A percentile compares a stretch with the other conserved stretches of the same genome.
phyloP scores from a whole-genome alignment of 345 rosid genomes.

The Salix exigua region DNA sequence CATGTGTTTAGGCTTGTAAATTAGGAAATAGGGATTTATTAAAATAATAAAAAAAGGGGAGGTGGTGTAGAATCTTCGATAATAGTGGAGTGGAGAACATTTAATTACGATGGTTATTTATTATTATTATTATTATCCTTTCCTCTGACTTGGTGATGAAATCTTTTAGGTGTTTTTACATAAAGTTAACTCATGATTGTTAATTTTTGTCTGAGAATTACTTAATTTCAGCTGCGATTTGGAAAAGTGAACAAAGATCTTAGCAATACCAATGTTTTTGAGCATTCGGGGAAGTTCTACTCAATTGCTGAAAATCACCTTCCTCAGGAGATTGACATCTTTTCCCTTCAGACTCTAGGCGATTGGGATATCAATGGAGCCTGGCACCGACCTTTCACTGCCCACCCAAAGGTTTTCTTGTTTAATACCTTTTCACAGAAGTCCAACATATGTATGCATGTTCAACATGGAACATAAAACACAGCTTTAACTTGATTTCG shows the following conservation, averaged over 20 bases:
- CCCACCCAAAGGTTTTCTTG: constrained; percentile 40
- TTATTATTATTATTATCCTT: too few relatives aligned
- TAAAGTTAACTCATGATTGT: too few relatives aligned
- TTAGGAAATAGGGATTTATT: too few relatives aligned
- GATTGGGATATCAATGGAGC: constrained; percentile 37
- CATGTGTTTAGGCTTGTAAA: too few relatives aligned
- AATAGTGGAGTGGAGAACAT: too few relatives aligned
- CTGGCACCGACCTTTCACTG: constrained; percentile 36
- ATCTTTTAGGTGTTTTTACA: too few relatives aligned
- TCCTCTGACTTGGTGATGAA: too few relatives aligned
- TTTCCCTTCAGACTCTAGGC: constrained; percentile 15
- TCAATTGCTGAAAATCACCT: constrained; percentile 21
- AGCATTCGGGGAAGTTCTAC: constrained; percentile 35
- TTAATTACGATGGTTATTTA: too few relatives aligned
- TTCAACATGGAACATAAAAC: not conserved
- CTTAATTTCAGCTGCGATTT: constrained; percentile 28
- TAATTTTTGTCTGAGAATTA: not conserved
- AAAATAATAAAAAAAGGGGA: too few relatives aligned
- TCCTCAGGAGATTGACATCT: constrained; percentile 36
- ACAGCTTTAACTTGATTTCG: not conserved
- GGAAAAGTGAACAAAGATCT: constrained; percentile 19
- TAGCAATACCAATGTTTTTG: constrained; percentile 26
- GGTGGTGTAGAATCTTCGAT: too few relatives aligned
- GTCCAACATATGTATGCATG: not conserved
- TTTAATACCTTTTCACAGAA: too few relatives aligned